phyloP scores from a whole-genome alignment of 2,329 filamentous ascomycete genomes.

The Talaromyces amestolkiae region DNA sequence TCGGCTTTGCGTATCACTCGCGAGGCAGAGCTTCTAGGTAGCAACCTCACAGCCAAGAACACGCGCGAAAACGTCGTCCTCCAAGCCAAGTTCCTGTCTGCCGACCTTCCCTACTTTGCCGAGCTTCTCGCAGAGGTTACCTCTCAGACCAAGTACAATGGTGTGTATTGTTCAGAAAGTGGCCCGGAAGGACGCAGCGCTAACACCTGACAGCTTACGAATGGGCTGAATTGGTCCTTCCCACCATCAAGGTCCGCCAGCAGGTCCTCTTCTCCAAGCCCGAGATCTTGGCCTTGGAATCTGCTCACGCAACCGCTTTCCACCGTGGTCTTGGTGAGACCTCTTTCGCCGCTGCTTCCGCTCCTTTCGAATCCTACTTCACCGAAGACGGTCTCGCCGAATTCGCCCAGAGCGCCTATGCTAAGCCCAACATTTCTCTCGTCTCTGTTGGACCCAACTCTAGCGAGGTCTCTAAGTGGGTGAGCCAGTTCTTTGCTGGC shows the following conservation, averaged over 20 bases:
- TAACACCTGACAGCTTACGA: slow-evolving; percentile 67
- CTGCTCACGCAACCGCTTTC: slow-evolving; percentile 82
- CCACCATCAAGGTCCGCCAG: slow-evolving; percentile 74
- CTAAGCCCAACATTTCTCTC: slow-evolving; percentile 86
- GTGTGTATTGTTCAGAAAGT: slow-evolving; percentile 40
- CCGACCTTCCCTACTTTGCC: slow-evolving; percentile 95
- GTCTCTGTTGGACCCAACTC: slow-evolving; percentile 84
- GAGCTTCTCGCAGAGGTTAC: slow-evolving; percentile 93
- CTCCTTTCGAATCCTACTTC: slow-evolving; percentile 75
- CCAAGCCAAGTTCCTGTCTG: slow-evolving; percentile 89
- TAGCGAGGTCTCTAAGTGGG: slow-evolving; percentile 79
- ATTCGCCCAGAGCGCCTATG: slow-evolving; percentile 76
- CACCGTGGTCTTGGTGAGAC: slow-evolving; percentile 85
- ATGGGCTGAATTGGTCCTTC: slow-evolving; percentile 82
- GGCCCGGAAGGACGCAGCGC: neutral
- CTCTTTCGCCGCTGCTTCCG: slow-evolving; percentile 68
- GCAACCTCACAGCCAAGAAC: slow-evolving; percentile 82
- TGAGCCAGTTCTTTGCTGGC: slow-evolving; percentile 83
- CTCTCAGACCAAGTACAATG: slow-evolving; percentile 78
- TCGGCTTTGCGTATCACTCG: slow-evolving; percentile 89
- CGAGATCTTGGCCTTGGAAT: slow-evolving; percentile 74
- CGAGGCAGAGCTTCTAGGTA: slow-evolving; percentile 92
- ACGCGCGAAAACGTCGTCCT: slow-evolving; percentile 90
- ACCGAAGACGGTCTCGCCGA: slow-evolving; percentile 69
- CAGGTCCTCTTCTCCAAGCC: slow-evolving; percentile 63